phyloP scores from a whole-genome alignment of 2,329 filamentous ascomycete species.

The Fusarium austroafricanum region DNA sequence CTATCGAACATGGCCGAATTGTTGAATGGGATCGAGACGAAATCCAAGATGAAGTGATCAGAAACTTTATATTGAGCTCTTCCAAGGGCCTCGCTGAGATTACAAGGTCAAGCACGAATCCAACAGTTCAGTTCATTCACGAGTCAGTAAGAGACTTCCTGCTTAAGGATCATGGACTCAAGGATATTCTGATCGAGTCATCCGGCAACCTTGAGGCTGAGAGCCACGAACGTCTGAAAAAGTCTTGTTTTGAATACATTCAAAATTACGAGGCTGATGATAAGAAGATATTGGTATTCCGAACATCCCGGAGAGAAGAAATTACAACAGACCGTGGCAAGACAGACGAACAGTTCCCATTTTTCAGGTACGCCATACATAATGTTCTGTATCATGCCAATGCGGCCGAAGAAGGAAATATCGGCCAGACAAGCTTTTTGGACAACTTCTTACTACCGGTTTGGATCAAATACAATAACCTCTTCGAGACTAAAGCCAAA shows the following conservation, averaged over 20 bases:
- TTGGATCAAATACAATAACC: constrained; percentile 6
- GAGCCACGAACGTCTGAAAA: constrained; percentile 22
- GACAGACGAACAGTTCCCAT: constrained; percentile 10
- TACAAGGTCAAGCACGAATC: constrained; percentile 37
- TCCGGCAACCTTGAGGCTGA: neutral
- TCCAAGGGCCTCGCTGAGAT: constrained; percentile 61
- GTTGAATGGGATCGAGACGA: constrained; percentile 43
- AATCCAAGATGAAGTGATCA: constrained; percentile 42
- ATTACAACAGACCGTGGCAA: neutral
- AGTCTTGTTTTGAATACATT: constrained; percentile 3
- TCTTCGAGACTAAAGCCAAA: constrained; percentile 8
- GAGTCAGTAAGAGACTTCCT: constrained; percentile 63
- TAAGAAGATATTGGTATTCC: too few species aligned
- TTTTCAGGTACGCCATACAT: constrained; percentile 18
- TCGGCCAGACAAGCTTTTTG: neutral
- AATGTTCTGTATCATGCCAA: constrained; percentile 32
- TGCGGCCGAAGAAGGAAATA: neutral
- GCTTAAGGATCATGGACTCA: constrained; percentile 49
- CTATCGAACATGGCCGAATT: too few species aligned
- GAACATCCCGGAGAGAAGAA: too few species aligned
- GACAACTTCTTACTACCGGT: neutral
- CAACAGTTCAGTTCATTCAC: constrained; percentile 60
- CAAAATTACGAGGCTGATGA: rapidly evolving
- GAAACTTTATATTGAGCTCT: constrained; percentile 50
- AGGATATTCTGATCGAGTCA: neutral